These are phyloP conservation scores for Cyphellophora europaea DNA, from an alignment of 2,329 filamentous ascomycete species.

Conservation along the genomic window DNA sequence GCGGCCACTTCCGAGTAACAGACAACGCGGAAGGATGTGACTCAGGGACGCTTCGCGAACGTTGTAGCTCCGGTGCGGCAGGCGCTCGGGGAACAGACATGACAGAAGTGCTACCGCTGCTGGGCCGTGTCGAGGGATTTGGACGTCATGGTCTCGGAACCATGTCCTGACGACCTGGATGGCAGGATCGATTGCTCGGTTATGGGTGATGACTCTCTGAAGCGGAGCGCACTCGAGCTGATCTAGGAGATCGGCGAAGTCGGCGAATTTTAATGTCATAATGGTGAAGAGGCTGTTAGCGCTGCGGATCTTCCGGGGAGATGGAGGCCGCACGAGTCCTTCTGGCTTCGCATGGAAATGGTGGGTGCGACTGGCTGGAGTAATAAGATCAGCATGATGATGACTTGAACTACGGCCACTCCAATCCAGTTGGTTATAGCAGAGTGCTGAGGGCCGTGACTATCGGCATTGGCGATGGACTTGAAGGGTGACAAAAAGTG, in stretches of 20 bases:
- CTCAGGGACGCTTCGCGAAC: conserved; percentile 55
- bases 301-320: not conserved
- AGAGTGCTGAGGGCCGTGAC: too few relatives aligned
- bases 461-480: too few relatives aligned
- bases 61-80: conserved; percentile 69
- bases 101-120: conserved; percentile 60
- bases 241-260: conserved; percentile 66
- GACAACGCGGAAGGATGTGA: conserved; percentile 56
- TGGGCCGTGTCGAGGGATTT: conserved; percentile 48
- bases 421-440: too few relatives aligned
- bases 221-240: conserved; percentile 46
- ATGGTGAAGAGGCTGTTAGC: too few relatives aligned
- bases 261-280: conserved; percentile 50
- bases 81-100: conserved; percentile 63
- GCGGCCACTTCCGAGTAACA: conserved; percentile 56
- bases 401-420: too few relatives aligned
- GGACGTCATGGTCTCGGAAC: conserved; percentile 56
- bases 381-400: too few relatives aligned
- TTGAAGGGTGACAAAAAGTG: too few relatives aligned
- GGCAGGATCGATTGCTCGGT: conserved; percentile 23
- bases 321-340: too few relatives aligned
- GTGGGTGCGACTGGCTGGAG: too few relatives aligned
- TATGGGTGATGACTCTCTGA: conserved; percentile 24
- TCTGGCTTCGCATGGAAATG: too few relatives aligned
- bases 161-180: conserved; percentile 50